These are phyloP conservation scores for Phalaenopsis aphrodite DNA, from an alignment of 106 monocot species.

Conservation along the genomic window DNA sequence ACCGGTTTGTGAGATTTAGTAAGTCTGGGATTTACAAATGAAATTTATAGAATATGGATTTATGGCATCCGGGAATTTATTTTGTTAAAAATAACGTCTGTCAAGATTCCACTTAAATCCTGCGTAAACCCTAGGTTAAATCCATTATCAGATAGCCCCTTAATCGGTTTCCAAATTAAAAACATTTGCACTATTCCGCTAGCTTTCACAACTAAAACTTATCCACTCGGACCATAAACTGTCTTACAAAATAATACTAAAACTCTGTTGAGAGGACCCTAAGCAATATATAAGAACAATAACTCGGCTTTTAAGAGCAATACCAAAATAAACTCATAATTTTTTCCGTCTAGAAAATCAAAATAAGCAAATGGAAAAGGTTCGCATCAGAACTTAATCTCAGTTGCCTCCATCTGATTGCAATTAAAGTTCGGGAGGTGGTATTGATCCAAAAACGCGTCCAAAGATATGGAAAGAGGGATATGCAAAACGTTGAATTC, in stretches of 20 bases:
- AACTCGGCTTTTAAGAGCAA: background rate
- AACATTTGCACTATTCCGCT: background rate
- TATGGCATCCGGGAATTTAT: no score
- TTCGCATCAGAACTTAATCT: background rate
- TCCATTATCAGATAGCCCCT: background rate
- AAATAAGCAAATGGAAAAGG: background rate
- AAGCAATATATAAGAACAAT: background rate
- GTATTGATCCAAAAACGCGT: background rate
- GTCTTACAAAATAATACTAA: background rate
- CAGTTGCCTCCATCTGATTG: background rate
- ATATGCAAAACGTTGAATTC: background rate
- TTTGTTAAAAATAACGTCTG: no score
- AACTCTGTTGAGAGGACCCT: background rate
- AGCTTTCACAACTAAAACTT: constrained; percentile 2
- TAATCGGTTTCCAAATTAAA: background rate
- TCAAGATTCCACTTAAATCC: no score
- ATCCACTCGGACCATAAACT: background rate
- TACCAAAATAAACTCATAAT: background rate
- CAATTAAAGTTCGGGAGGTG: background rate
- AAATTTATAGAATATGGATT: no score
- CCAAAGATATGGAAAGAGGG: background rate
- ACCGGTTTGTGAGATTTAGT: no score
- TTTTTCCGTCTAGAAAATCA: background rate
- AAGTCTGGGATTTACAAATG: no score
- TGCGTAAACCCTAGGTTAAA: no score